Conservation (phyloP, 2,329 filamentous ascomycete species). For the Fusarium nurragi region DNA sequence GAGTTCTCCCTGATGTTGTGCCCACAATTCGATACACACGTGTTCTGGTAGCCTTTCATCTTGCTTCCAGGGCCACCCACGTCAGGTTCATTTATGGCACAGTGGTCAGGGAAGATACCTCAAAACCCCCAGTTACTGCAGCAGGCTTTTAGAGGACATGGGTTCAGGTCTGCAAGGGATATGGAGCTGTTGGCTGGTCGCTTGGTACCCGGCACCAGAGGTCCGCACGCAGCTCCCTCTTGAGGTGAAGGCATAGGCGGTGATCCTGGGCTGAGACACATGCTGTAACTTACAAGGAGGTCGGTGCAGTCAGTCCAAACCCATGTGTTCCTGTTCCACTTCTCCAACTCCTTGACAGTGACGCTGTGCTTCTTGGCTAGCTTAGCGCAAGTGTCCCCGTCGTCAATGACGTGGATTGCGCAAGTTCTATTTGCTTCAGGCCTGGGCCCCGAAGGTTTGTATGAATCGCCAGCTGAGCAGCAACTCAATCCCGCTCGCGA, state of each 20-base stretch:
- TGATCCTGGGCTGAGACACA: neutral
- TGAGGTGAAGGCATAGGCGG: neutral
- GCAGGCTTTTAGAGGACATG: neutral
- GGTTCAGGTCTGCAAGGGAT: neutral
- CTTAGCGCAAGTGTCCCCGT: neutral
- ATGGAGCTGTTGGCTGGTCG: neutral
- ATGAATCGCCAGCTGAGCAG: too few species aligned
- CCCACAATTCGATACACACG: conserved; percentile 1
- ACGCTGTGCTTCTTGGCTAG: neutral
- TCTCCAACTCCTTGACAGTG: neutral
- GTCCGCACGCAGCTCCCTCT: neutral
- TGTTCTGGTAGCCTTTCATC: conserved; percentile 3
- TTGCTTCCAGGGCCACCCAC: neutral
- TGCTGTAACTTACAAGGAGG: neutral
- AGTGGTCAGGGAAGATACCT: neutral
- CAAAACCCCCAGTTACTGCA: neutral
- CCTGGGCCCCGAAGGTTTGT: too few species aligned
- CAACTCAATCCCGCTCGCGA: too few species aligned
- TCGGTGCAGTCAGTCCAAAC: neutral
- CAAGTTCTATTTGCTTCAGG: too few species aligned
- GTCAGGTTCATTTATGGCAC: neutral
- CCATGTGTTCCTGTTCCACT: neutral
- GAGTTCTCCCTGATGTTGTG: conserved; percentile 5
- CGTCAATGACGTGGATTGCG: too few species aligned
- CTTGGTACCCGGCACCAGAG: neutral